phyloP scores from a whole-genome alignment of 305 asterid genomes.

The Solanum hybrid region DNA sequence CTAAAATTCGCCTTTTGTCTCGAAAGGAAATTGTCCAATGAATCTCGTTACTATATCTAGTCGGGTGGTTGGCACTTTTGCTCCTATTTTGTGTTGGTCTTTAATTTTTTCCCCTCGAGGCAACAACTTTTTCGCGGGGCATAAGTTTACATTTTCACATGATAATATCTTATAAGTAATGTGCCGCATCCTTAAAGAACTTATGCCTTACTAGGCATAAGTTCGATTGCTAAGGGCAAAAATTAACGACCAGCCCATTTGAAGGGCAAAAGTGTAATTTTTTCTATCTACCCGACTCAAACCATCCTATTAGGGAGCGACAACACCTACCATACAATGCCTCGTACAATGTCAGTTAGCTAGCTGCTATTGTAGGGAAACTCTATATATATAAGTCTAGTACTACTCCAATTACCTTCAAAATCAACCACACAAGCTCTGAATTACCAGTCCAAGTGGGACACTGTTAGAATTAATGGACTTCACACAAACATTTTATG shows the following conservation, averaged over 20 bases:
- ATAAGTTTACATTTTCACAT: background rate
- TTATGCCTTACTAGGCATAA: background rate
- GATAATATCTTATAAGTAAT: background rate
- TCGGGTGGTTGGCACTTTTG: background rate
- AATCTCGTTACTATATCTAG: background rate
- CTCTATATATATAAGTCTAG: background rate
- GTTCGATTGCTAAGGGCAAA: background rate
- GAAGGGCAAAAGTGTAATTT: background rate
- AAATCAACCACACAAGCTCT: background rate
- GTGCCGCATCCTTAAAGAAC: background rate
- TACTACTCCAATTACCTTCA: background rate
- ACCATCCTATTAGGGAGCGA: background rate
- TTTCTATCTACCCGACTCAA: background rate
- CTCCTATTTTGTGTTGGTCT: background rate
- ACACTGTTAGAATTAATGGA: background rate
- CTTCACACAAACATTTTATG: no score
- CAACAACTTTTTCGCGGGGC: background rate
- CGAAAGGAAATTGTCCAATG: background rate
- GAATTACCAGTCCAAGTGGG: background rate
- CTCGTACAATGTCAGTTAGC: background rate
- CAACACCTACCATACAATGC: background rate
- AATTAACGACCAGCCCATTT: background rate
- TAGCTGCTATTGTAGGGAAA: background rate
- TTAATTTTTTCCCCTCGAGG: background rate
- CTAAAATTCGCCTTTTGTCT: background rate